These are phyloP conservation scores for Geotrichum candidum DNA, from an alignment of 1,139 yeast species.

Conservation along the genomic window DNA sequence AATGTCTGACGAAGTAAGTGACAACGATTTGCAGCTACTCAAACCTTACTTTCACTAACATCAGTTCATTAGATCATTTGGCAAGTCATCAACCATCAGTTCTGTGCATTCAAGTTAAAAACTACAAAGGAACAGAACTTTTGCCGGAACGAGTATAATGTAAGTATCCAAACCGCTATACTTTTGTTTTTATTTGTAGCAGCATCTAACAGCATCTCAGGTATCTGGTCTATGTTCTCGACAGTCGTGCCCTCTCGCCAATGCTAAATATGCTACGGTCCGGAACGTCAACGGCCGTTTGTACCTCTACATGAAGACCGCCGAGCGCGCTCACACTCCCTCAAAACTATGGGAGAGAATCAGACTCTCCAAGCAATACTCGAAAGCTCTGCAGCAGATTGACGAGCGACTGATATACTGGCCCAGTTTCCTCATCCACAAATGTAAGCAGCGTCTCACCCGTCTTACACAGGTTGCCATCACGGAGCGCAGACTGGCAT, in stretches of 20 bases:
- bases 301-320: constrained; percentile 92
- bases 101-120: constrained; percentile 80
- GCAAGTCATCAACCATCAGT: constrained; percentile 86
- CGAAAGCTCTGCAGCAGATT: constrained; percentile 78
- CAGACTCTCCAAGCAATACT: constrained; percentile 79
- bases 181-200: not conserved
- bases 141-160: constrained; percentile 85
- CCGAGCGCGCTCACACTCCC: constrained; percentile 95
- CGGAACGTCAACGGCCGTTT: constrained; percentile 81
- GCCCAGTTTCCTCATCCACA: constrained; percentile 86
- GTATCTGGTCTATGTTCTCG: constrained; percentile 77
- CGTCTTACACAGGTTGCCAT: constrained; percentile 92
- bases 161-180: constrained; percentile 27
- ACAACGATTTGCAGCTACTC: not conserved
- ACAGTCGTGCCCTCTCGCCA: constrained; percentile 93
- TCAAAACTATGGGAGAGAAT: constrained; percentile 91
- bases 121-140: constrained; percentile 76
- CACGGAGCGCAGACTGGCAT: constrained; percentile 89
- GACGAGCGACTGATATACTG: constrained; percentile 84
- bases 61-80: constrained; percentile 56
- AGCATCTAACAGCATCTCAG: constrained; percentile 23
- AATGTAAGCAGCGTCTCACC: constrained; percentile 92
- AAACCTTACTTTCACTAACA: not conserved
- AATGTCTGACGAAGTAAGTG: constrained; percentile 14
- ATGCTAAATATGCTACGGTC: constrained; percentile 92